These are phyloP conservation scores for Citrus trifoliata DNA, from an alignment of 345 rosid genomes.

Conservation along the genomic window DNA sequence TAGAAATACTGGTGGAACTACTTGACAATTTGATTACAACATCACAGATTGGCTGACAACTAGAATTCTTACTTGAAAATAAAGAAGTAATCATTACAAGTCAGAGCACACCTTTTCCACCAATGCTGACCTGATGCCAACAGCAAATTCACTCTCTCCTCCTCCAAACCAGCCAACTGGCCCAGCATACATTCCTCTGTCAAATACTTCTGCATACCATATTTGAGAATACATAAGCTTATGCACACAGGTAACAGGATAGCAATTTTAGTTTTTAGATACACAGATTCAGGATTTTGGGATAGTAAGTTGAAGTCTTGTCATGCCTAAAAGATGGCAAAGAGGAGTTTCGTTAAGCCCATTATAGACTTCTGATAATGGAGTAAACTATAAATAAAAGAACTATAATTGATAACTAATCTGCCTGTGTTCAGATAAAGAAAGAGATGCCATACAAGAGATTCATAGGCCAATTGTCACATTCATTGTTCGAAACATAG, in stretches of 20 bases:
- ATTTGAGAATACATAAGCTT: neutral
- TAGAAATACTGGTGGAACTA: neutral
- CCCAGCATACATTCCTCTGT: conserved; percentile 96
- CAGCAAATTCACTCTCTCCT: conserved; percentile 89
- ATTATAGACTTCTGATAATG: neutral
- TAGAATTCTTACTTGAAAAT: neutral
- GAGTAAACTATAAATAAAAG: neutral
- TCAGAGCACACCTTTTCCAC: conserved; percentile 58
- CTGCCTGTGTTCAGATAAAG: neutral
- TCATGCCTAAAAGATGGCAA: neutral
- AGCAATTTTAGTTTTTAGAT: neutral
- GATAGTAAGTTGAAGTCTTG: neutral
- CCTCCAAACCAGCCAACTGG: conserved; percentile 98
- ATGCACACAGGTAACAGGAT: neutral
- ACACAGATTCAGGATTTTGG: neutral
- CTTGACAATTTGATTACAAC: neutral
- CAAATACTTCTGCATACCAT: conserved; percentile 59
- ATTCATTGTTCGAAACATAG: neutral
- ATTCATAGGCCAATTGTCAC: neutral
- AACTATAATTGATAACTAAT: neutral
- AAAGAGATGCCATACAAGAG: neutral
- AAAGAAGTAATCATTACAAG: neutral
- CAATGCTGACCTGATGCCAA: conserved; percentile 86
- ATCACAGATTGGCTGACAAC: neutral
- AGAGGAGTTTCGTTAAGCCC: neutral